Percentiles rank a stretch among this genome's conserved stretches.
phyloP scores from a whole-genome alignment of 148 eudicot genomes.

The Amaranthus palmeri region DNA sequence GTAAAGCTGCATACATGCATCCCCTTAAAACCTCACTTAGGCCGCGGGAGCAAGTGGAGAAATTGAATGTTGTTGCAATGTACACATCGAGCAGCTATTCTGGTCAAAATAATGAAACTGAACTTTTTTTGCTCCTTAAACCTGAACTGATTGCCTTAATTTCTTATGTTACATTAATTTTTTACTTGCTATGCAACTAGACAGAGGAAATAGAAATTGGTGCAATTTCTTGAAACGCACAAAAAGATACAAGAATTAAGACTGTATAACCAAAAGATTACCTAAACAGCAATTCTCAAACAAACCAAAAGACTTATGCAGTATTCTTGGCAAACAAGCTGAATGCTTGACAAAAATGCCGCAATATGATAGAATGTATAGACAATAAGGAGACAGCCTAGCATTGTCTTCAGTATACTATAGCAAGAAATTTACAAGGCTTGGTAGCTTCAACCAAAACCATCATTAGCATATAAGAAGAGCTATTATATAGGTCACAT shows the following conservation, averaged over 20 bases:
- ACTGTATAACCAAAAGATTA: neutral
- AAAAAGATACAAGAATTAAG: neutral
- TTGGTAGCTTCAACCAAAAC: neutral
- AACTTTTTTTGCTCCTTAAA: neutral
- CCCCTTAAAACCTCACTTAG: no score
- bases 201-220: neutral
- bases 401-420: neutral
- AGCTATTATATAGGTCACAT: neutral
- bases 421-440: neutral
- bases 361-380: neutral
- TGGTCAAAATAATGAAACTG: neutral
- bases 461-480: neutral
- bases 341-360: neutral
- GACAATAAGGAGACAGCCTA: neutral
- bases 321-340: neutral
- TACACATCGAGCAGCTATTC: neutral
- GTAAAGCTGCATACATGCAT: no score
- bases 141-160: neutral
- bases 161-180: neutral
- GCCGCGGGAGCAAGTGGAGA: no score
- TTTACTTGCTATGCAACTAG: neutral
- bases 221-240: neutral
- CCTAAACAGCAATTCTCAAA: neutral
- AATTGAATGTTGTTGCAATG: neutral
- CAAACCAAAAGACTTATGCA: neutral